Conservation (phyloP, 805 yeast genomes). For the Yamadazyma phyllophila region DNA sequence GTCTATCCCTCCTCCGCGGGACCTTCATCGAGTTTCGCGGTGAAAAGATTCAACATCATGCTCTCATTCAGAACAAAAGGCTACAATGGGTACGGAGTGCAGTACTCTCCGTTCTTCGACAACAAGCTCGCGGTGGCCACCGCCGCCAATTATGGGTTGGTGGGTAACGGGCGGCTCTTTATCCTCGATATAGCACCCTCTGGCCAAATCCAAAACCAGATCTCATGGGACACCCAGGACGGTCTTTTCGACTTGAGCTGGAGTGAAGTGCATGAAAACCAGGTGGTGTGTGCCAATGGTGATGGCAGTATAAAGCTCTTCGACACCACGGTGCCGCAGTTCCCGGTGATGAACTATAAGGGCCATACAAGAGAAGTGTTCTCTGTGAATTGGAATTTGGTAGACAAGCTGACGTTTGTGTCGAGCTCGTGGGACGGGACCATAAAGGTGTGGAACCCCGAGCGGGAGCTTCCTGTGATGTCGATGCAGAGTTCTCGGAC, state of each 20-base stretch:
- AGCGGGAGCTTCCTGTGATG: slow-evolving; percentile 51
- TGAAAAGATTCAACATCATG: slow-evolving; percentile 40
- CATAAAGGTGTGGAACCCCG: slow-evolving; percentile 75
- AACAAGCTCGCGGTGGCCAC: slow-evolving; percentile 87
- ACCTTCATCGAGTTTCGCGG: background rate
- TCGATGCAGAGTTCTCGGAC: slow-evolving; percentile 41
- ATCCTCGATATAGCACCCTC: slow-evolving; percentile 64
- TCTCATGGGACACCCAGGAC: slow-evolving; percentile 85
- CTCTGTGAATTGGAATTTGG: slow-evolving; percentile 69
- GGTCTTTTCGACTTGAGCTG: slow-evolving; percentile 85
- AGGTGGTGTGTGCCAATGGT: slow-evolving; percentile 77
- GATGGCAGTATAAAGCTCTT: slow-evolving; percentile 86
- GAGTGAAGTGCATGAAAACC: slow-evolving; percentile 91
- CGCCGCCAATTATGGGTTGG: slow-evolving; percentile 89
- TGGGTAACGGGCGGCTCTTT: slow-evolving; percentile 85
- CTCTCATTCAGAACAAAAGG: slow-evolving; percentile 72
- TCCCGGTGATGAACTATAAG: slow-evolving; percentile 69
- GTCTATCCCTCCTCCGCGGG: background rate
- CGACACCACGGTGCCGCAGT: slow-evolving; percentile 64
- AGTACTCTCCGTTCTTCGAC: slow-evolving; percentile 90
- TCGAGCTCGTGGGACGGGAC: slow-evolving; percentile 93
- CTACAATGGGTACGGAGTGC: slow-evolving; percentile 81
- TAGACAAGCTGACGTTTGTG: slow-evolving; percentile 65
- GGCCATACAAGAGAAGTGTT: slow-evolving; percentile 81
- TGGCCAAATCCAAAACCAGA: slow-evolving; percentile 58